Evolutionary conservation across 345 rosid species (phyloP).

Genomic region (Schrenkiella parvula): DNA sequence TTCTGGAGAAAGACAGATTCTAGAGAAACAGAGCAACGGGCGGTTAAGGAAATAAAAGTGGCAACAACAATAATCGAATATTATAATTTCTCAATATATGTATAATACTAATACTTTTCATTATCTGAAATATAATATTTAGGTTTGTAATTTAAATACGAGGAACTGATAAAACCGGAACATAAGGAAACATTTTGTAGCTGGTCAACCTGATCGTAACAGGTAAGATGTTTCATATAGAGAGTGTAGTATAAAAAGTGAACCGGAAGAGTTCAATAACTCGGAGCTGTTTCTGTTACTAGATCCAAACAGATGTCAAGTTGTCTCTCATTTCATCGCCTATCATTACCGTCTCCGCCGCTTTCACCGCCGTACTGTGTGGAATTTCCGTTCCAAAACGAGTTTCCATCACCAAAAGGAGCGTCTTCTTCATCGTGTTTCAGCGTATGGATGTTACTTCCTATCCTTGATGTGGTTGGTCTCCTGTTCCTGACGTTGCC

Average conservation of each 20-base stretch:
- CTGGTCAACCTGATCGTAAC: background rate
- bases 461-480: constrained; percentile 41
- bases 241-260: background rate
- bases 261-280: background rate
- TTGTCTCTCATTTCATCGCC: constrained; percentile 9
- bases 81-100: background rate
- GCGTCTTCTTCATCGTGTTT: constrained; percentile 64
- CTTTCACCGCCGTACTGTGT: constrained; percentile 63
- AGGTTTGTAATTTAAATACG: too few relatives aligned
- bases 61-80: background rate
- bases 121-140: too few relatives aligned
- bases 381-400: constrained; percentile 92
- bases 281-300: background rate
- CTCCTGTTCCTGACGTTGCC: constrained; percentile 41
- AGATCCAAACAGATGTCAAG: background rate
- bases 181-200: background rate
- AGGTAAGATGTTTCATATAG: background rate
- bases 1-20: background rate
- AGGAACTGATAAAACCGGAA: background rate
- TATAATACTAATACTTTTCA: too few relatives aligned
- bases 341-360: constrained; percentile 35
- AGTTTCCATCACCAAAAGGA: constrained; percentile 53
- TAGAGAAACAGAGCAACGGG: background rate
- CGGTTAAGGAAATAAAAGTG: background rate
- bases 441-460: constrained; percentile 79